Evolutionary conservation across 1,284 basidiomycete genomes (phyloP), one percentile per base, ranked within the genome.

Genomic region (Heterobasidion irregulare): DNA sequence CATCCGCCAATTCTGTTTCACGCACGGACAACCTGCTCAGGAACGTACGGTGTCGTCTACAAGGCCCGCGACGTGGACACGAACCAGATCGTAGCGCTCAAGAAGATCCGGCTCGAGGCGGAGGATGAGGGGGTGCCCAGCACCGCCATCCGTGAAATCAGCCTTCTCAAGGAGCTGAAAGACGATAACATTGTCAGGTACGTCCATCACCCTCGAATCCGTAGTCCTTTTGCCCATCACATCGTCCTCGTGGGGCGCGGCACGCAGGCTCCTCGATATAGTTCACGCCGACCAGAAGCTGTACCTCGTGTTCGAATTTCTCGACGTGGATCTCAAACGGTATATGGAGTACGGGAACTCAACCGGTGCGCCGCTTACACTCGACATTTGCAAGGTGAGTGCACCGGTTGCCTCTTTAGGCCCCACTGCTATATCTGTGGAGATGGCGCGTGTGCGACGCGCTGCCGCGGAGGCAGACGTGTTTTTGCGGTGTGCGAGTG

Each of bases 21-120:
- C 56, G 54, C 50, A 56, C 55, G 19, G 38, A 43, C 54, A 36
- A 44, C 33, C 52, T 6, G 34, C 33, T 35, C 64, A 98, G 96
- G 96, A 64, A 99, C 97, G 49, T 99, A 99, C 65, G 97, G 97
- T 60, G 96, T 98, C 55, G 96, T 99, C 16, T 98, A 98, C 81
- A 94, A 94, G 71, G 92, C 86, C 60, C 83, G 84, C 67, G 84
- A 93, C 70, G 72, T 84, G 68, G 77, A 73, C 62, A 84, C 83
- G 53, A 83, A 91, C 73, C 68, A 84, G 70, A 83, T 92, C 64
- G 95, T 94, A 53, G 94, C 94, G 50, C 77, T 95, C 66, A 99
- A 99, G 82, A 98, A 99, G 80, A 99, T 99, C 66, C 83, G 96
- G 56, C 84, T 99, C 41, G 97, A 99, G 70, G 93, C 94, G 16